These are phyloP conservation scores for Auriscalpium orientale DNA, from an alignment of 768 basidiomycete genomes.

Conservation along the genomic window DNA sequence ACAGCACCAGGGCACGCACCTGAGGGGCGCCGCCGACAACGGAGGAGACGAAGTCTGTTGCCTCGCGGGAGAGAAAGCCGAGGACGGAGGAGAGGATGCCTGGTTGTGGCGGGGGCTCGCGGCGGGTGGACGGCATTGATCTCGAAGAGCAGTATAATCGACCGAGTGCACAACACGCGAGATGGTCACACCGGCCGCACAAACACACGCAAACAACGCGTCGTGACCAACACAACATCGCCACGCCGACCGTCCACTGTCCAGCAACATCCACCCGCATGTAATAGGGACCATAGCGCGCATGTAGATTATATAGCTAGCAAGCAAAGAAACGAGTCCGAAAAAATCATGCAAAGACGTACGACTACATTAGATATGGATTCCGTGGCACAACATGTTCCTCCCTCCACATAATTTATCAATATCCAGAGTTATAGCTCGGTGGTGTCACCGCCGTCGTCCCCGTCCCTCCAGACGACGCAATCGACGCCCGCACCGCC, in stretches of 20 bases:
- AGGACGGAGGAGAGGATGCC: slow-evolving; percentile 59
- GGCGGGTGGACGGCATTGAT: no score
- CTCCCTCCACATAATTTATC: not conserved
- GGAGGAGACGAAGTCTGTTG: slow-evolving; percentile 61
- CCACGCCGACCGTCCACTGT: not conserved
- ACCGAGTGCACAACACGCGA: not conserved
- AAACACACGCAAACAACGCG: slow-evolving; percentile 2
- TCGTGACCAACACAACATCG: not conserved
- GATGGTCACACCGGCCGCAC: not conserved
- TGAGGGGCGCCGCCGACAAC: slow-evolving; percentile 42
- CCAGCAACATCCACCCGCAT: not conserved
- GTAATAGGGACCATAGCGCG: not conserved
- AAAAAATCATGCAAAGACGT: not conserved
- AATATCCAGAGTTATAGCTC: slow-evolving; percentile 2
- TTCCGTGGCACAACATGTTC: not conserved
- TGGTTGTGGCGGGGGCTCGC: not conserved
- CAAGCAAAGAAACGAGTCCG: no score
- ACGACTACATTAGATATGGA: not conserved
- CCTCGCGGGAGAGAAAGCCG: slow-evolving; percentile 60
- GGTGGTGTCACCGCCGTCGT: not conserved
- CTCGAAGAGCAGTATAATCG: slow-evolving; percentile 2
- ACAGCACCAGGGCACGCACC: slow-evolving; percentile 3
- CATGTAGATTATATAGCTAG: not conserved
- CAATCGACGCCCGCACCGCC: slow-evolving; percentile 51
- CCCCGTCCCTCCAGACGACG: not conserved